Evolutionary conservation across 495 filamentous ascomycete genomes (phyloP).

Genomic region (Neurospora sp.): DNA sequence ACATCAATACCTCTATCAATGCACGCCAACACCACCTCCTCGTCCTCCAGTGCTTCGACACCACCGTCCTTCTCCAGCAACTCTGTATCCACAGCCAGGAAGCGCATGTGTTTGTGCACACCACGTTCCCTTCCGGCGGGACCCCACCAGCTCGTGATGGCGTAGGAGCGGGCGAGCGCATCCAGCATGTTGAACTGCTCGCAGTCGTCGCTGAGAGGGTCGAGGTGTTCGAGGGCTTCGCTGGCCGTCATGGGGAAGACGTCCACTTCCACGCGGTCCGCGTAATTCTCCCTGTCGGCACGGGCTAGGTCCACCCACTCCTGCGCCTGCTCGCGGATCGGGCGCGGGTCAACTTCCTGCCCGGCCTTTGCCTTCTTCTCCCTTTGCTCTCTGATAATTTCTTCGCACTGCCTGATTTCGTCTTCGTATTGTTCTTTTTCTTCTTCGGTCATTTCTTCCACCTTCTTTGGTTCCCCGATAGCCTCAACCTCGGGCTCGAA

Average conservation of each 20-base stretch:
- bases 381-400: not conserved
- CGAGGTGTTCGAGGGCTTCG: not conserved
- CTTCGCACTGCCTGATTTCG: not conserved
- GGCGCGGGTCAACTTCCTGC: not conserved
- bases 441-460: not conserved
- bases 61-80: conserved; percentile 28
- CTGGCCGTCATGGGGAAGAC: not conserved
- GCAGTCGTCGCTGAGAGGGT: not conserved
- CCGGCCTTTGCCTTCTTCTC: not conserved
- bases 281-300: not conserved
- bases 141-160: conserved; percentile 9
- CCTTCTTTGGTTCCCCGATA: not conserved
- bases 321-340: not conserved
- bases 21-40: conserved; percentile 35
- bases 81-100: conserved; percentile 36
- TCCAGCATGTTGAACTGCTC: conserved; percentile 9
- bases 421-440: not conserved
- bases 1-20: conserved; percentile 33
- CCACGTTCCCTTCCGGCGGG: conserved; percentile 4
- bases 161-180: conserved; percentile 23
- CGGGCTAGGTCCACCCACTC: not conserved
- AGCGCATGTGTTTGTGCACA: conserved; percentile 31
- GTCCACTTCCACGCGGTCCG: not conserved
- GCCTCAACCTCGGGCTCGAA: not conserved
- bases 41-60: conserved; percentile 21